Conservation (phyloP, 768 basidiomycete genomes). For the Russula compacta region DNA sequence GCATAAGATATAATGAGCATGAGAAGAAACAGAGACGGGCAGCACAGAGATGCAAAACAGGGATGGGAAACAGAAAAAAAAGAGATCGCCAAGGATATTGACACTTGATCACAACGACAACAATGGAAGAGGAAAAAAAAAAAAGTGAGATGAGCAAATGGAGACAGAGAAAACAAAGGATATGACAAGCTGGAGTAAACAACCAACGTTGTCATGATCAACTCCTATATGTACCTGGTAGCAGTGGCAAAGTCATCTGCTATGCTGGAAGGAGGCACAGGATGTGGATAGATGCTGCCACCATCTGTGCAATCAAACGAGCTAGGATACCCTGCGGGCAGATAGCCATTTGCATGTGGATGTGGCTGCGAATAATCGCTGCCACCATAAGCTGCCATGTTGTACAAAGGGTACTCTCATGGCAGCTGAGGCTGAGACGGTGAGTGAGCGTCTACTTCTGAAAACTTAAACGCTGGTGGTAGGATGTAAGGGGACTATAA, state of each 20-base stretch:
- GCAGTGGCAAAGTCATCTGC: constrained; percentile 8
- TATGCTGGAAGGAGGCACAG: not conserved
- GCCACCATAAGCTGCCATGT: not conserved
- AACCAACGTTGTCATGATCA: not conserved
- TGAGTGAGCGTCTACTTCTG: not conserved
- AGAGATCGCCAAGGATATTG: constrained; percentile 13
- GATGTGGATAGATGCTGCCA: not conserved
- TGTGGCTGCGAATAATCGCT: constrained; percentile 11
- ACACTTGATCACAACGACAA: constrained; percentile 4
- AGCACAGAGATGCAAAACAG: not conserved
- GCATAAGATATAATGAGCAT: constrained; percentile 18
- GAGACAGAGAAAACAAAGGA: not conserved
- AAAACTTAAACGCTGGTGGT: constrained; percentile 12
- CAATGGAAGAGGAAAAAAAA: not conserved
- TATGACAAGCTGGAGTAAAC: not conserved
- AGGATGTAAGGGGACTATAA: constrained; percentile 11
- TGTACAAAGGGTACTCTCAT: constrained; percentile 1
- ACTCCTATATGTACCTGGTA: constrained; percentile 5
- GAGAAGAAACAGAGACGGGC: not conserved
- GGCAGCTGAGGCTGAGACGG: not conserved
- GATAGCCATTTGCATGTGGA: constrained; percentile 5
- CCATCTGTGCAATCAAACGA: constrained; percentile 7
- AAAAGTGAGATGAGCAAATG: not conserved
- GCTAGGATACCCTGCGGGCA: not conserved
- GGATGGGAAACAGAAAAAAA: not conserved